Percentiles rank a stretch among this genome's conserved stretches.
These are phyloP conservation scores for Xylaria longipes DNA, from an alignment of 495 filamentous ascomycete species.

Conservation along the genomic window DNA sequence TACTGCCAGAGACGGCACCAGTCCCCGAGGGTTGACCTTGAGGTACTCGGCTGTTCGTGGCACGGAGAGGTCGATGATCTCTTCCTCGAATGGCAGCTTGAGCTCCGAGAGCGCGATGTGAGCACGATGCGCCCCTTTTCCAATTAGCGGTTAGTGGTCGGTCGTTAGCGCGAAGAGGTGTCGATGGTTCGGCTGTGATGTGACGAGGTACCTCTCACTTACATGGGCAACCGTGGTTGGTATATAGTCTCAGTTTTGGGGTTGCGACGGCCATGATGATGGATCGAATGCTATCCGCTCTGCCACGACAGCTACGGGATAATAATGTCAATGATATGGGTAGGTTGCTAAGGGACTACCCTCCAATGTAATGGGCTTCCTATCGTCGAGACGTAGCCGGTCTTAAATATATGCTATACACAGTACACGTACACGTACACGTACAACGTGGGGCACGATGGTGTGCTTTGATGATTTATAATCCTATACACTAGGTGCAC, in stretches of 20 bases:
- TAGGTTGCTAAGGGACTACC: neutral
- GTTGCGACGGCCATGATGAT: constrained; percentile 41
- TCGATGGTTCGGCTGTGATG: neutral
- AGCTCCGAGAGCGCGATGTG: constrained; percentile 80
- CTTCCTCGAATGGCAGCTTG: constrained; percentile 75
- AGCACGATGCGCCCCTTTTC: constrained; percentile 72
- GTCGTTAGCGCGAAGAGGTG: neutral
- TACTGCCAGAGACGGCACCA: constrained; percentile 77
- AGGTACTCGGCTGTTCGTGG: constrained; percentile 87
- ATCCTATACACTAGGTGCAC: too few relatives aligned
- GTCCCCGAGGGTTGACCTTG: constrained; percentile 82
- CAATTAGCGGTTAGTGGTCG: neutral
- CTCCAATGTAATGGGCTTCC: neutral
- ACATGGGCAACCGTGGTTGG: constrained; percentile 78
- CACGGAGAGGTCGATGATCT: constrained; percentile 74
- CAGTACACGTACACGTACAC: too few relatives aligned
- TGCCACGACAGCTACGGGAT: neutral
- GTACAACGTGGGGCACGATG: constrained; percentile 13
- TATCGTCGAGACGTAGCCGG: neutral
- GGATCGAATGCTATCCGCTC: neutral
- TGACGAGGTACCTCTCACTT: constrained; percentile 2
- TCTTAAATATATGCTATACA: neutral
- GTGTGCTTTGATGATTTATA: constrained; percentile 14
- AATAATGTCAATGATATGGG: neutral
- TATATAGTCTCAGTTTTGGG: constrained; percentile 67